A percentile compares a stretch with the other conserved stretches of the same genome.
Evolutionary conservation across 2,329 filamentous ascomycete species (phyloP).

Genomic region (Talaromyces atroroseus): DNA sequence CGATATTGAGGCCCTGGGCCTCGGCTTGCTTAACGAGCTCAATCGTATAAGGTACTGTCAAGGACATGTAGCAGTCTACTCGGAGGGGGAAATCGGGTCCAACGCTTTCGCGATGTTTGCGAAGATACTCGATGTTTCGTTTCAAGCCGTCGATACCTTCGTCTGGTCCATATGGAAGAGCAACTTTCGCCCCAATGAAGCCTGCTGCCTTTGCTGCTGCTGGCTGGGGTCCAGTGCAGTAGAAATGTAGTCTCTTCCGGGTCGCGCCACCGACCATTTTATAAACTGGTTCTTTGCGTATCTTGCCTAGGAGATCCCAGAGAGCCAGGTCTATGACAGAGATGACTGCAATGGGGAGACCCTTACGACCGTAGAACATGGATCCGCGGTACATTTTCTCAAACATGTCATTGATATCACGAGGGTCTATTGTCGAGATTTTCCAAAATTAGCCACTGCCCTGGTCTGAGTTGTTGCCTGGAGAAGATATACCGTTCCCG

Average conservation of each 20-base stretch:
- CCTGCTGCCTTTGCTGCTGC: slow-evolving; percentile 75
- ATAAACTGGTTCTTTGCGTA: slow-evolving; percentile 89
- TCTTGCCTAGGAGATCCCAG: slow-evolving; percentile 88
- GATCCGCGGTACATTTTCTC: slow-evolving; percentile 95
- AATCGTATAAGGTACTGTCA: slow-evolving; percentile 89
- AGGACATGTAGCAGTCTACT: slow-evolving; percentile 95
- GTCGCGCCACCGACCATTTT: slow-evolving; percentile 91
- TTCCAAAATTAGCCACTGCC: neutral
- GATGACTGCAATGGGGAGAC: slow-evolving; percentile 82
- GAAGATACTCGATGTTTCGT: slow-evolving; percentile 87
- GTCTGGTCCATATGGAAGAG: slow-evolving; percentile 81
- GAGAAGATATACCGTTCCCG: slow-evolving; percentile 54
- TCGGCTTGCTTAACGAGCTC: slow-evolving; percentile 79
- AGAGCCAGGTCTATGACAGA: slow-evolving; percentile 89
- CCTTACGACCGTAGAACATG: slow-evolving; percentile 96
- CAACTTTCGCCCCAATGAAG: slow-evolving; percentile 86
- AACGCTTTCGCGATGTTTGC: slow-evolving; percentile 75
- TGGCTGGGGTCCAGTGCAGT: slow-evolving; percentile 88
- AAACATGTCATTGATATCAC: slow-evolving; percentile 86
- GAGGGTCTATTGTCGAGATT: slow-evolving; percentile 56
- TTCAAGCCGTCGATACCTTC: slow-evolving; percentile 75
- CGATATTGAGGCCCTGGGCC: slow-evolving; percentile 75
- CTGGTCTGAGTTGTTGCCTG: slow-evolving; percentile 10
- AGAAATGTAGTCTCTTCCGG: slow-evolving; percentile 76
- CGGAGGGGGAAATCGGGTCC: slow-evolving; percentile 88